Conservation (phyloP, 1,139 yeast genomes). For the Geotrichum siamense region DNA sequence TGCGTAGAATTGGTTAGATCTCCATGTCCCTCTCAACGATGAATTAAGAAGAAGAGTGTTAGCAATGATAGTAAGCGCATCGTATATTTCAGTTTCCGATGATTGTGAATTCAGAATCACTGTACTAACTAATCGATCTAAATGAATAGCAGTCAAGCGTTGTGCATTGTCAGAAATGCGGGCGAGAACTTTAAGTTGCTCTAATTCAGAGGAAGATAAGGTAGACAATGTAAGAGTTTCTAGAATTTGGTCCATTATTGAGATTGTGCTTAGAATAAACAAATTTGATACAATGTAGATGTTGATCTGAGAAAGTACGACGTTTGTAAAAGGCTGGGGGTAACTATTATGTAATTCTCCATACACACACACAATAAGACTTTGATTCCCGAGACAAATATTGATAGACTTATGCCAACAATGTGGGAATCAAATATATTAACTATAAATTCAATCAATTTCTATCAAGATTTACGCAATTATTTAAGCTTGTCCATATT, state of each 20-base stretch:
- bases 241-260: not conserved
- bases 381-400: too few relatives aligned
- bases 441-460: too few relatives aligned
- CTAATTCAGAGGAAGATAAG: not conserved
- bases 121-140: not conserved
- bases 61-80: conserved; percentile 24
- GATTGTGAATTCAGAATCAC: not conserved
- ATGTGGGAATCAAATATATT: too few relatives aligned
- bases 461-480: too few relatives aligned
- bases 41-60: conserved; percentile 22
- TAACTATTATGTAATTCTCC: too few relatives aligned
- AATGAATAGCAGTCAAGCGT: not conserved
- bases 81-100: conserved; percentile 2
- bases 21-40: conserved; percentile 17
- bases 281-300: too few relatives aligned
- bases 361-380: too few relatives aligned
- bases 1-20: conserved; percentile 4
- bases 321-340: too few relatives aligned
- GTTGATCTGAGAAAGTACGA: too few relatives aligned
- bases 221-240: not conserved
- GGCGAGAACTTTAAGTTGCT: not conserved
- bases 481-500: too few relatives aligned
- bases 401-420: too few relatives aligned
- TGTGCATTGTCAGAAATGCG: not conserved
- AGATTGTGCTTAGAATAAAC: too few relatives aligned